Conservation (phyloP, 345 rosid species). For the Mercurialis annua region DNA sequence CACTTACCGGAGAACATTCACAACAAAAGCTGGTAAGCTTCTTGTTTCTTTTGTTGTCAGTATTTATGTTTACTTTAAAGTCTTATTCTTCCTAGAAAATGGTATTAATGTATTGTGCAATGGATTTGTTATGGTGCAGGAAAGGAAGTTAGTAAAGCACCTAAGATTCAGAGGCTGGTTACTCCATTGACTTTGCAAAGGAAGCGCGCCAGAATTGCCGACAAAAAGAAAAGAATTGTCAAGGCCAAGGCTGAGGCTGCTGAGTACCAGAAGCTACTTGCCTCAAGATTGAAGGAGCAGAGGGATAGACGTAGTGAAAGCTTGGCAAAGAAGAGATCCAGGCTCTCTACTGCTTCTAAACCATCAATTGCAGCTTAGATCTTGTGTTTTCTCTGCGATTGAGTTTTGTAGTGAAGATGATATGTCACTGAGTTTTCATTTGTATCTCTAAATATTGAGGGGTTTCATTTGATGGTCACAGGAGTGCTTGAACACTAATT, state of each 20-base stretch:
- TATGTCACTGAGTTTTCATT: conserved; percentile 10
- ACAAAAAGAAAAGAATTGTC: conserved; percentile 29
- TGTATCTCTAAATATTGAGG: neutral
- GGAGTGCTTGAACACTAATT: neutral
- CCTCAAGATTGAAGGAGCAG: conserved; percentile 33
- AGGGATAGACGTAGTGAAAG: conserved; percentile 30
- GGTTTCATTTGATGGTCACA: neutral
- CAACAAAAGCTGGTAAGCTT: conserved; percentile 58
- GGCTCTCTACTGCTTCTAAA: conserved; percentile 28
- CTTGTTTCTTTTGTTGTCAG: neutral
- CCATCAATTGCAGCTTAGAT: conserved; percentile 26
- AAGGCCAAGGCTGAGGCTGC: conserved; percentile 35
- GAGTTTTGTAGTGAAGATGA: too few relatives aligned
- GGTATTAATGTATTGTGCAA: neutral
- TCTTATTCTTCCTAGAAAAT: neutral
- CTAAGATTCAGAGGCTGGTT: conserved; percentile 29
- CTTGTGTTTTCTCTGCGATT: neutral
- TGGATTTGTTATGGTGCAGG: conserved; percentile 13
- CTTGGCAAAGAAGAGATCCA: conserved; percentile 29
- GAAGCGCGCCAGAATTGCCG: conserved; percentile 27
- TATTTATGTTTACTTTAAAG: neutral
- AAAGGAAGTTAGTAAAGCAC: conserved; percentile 28
- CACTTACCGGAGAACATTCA: conserved; percentile 81
- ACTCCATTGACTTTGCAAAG: conserved; percentile 29
- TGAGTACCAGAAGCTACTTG: conserved; percentile 31